A percentile compares a stretch with the other conserved stretches of the same genome.
Conservation (phyloP, 2,329 filamentous ascomycete species). For the Arthroderma uncinatum region DNA sequence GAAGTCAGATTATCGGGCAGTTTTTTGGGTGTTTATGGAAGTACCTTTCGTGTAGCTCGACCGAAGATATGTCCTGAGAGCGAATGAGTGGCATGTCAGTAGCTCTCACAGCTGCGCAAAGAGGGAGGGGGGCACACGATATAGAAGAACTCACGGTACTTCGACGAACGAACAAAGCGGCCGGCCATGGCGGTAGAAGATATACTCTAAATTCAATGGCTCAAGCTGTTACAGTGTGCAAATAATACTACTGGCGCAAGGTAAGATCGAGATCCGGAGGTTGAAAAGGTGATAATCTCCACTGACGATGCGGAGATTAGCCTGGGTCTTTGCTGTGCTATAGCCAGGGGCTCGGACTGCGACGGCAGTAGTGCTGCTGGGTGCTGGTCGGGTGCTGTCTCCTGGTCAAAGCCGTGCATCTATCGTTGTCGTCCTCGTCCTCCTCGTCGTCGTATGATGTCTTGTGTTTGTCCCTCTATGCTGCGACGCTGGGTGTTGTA, state of each 20-base stretch:
- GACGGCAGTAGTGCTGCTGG: background rate
- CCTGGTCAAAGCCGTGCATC: background rate
- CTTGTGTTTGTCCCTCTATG: no score
- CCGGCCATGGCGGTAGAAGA: conserved; percentile 46
- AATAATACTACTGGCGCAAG: background rate
- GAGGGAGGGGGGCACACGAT: conserved; percentile 9
- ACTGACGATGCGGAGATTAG: background rate
- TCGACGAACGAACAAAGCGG: conserved; percentile 62
- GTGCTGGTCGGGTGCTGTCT: background rate
- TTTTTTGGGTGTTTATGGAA: background rate
- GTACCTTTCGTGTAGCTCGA: conserved; percentile 75
- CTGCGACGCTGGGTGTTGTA: no score
- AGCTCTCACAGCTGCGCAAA: conserved; percentile 14
- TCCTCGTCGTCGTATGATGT: no score
- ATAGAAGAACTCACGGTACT: conserved; percentile 50
- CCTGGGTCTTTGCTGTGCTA: background rate
- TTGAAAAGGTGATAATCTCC: background rate
- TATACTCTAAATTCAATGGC: background rate
- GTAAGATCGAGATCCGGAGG: background rate
- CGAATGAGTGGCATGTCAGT: conserved; percentile 22
- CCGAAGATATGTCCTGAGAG: conserved; percentile 89
- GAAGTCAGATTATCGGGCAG: conserved; percentile 5
- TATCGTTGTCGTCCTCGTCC: no score
- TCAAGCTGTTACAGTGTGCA: background rate
- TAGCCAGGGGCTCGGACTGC: background rate